A percentile compares a stretch with the other conserved stretches of the same genome.
Evolutionary conservation across 1,284 basidiomycete genomes (phyloP).

Genomic region (Ustilago curta): DNA sequence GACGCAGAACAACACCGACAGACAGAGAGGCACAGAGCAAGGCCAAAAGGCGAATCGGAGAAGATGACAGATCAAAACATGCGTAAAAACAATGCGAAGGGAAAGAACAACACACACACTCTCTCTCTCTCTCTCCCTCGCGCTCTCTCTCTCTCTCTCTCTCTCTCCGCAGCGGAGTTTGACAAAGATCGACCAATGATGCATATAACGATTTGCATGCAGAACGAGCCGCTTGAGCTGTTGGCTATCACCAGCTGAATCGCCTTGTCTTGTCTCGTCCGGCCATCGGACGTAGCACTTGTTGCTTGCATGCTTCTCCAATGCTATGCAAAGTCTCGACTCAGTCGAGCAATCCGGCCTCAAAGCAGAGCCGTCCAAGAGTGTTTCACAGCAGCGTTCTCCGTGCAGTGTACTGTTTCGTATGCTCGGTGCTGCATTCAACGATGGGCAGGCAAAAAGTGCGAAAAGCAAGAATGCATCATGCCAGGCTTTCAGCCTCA

Average conservation of each 20-base stretch:
- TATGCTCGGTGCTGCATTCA: not conserved
- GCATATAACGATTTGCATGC: conserved; percentile 26
- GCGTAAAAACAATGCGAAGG: not conserved
- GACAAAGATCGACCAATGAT: conserved; percentile 24
- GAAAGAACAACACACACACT: conserved; percentile 14
- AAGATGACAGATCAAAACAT: conserved; percentile 40
- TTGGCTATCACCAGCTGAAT: not conserved
- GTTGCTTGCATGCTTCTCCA: not conserved
- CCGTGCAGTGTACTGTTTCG: not conserved
- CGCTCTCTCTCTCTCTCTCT: not conserved
- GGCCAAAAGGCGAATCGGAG: conserved; percentile 2
- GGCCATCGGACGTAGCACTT: not conserved
- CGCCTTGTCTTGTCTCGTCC: not conserved
- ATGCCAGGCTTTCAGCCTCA: conserved; percentile 15
- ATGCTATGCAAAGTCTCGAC: not conserved
- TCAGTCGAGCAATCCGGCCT: not conserved
- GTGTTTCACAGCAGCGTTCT: not conserved
- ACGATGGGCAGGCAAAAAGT: not conserved
- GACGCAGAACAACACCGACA: conserved; percentile 18
- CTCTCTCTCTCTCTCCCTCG: not conserved
- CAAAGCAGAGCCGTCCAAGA: not conserved
- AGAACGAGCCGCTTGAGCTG: not conserved
- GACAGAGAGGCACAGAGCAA: conserved; percentile 1
- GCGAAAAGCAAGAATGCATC: conserved; percentile 10
- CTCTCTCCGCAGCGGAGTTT: conserved; percentile 23